phyloP scores from a whole-genome alignment of 306 rosid genomes.

The Fragaria iinumae region DNA sequence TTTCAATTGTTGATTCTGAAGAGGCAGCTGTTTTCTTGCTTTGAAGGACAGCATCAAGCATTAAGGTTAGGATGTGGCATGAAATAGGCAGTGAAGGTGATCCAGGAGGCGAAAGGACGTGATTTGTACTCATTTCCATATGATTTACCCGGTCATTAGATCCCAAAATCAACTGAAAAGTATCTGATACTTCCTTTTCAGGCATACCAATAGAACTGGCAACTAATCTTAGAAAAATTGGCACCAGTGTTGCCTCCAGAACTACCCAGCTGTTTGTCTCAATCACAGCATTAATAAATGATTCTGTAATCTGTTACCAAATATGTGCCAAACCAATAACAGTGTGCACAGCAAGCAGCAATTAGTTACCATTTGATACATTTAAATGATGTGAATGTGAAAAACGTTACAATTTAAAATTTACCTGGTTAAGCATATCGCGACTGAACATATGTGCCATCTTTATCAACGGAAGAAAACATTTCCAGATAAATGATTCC shows the following conservation, averaged over 20 bases:
- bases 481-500: conserved; percentile 50
- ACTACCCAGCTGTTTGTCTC: conserved; percentile 54
- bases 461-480: conserved; percentile 71
- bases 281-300: conserved; percentile 51
- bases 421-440: conserved; percentile 72
- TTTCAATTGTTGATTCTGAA: conserved; percentile 32
- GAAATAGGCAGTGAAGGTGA: conserved; percentile 51
- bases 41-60: conserved; percentile 60
- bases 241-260: conserved; percentile 61
- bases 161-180: conserved; percentile 37
- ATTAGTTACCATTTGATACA: conserved; percentile 2
- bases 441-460: conserved; percentile 38
- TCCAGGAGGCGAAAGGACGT: conserved; percentile 27
- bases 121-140: conserved; percentile 32
- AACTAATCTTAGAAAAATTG: conserved; percentile 55
- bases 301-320: conserved; percentile 60
- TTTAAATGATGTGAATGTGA: conserved; percentile 17
- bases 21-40: conserved; percentile 28
- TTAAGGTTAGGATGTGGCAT: conserved; percentile 59
- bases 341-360: conserved; percentile 10
- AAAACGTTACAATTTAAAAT: conserved; percentile 6
- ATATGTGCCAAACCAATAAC: conserved; percentile 21
- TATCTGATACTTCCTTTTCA: conserved; percentile 39
- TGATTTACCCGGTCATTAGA: conserved; percentile 23
- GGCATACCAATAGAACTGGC: conserved; percentile 52